Conservation (phyloP, 2,329 filamentous ascomycete species). For the Macrophomina phaseolina region DNA sequence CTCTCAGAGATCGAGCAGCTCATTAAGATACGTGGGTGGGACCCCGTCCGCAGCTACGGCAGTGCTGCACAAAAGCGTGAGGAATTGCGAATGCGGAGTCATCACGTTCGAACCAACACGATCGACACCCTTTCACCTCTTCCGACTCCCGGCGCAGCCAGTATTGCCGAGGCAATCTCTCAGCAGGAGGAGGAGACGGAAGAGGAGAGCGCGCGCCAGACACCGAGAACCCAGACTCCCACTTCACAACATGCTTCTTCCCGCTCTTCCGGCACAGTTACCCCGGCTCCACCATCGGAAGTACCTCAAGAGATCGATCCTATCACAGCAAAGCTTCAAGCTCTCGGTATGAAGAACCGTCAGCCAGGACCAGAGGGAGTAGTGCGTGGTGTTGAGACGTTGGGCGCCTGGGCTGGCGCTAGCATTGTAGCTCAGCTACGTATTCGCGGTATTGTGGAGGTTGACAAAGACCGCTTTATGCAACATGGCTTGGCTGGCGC, state of each 20-base stretch:
- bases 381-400: constrained; percentile 69
- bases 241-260: constrained; percentile 14
- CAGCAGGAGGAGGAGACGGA: constrained; percentile 18
- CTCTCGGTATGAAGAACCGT: constrained; percentile 52
- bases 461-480: constrained; percentile 75
- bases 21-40: constrained; percentile 75
- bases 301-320: constrained; percentile 59
- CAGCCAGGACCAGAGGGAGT: constrained; percentile 58
- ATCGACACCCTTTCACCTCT: constrained; percentile 21
- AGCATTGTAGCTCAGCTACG: constrained; percentile 73
- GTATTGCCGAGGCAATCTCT: not conserved
- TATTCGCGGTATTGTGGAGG: constrained; percentile 69
- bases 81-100: constrained; percentile 27
- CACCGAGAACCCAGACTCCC: not conserved
- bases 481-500: constrained; percentile 70
- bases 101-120: constrained; percentile 13
- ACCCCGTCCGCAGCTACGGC: constrained; percentile 73
- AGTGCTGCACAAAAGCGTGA: constrained; percentile 52
- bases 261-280: constrained; percentile 23
- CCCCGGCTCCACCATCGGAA: constrained; percentile 45
- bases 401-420: constrained; percentile 77
- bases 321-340: constrained; percentile 64
- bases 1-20: constrained; percentile 75
- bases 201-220: not conserved
- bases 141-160: not conserved